Evolutionary conservation across 2,329 filamentous ascomycete species (phyloP).

Genomic region (Hypoxylon sp.): DNA sequence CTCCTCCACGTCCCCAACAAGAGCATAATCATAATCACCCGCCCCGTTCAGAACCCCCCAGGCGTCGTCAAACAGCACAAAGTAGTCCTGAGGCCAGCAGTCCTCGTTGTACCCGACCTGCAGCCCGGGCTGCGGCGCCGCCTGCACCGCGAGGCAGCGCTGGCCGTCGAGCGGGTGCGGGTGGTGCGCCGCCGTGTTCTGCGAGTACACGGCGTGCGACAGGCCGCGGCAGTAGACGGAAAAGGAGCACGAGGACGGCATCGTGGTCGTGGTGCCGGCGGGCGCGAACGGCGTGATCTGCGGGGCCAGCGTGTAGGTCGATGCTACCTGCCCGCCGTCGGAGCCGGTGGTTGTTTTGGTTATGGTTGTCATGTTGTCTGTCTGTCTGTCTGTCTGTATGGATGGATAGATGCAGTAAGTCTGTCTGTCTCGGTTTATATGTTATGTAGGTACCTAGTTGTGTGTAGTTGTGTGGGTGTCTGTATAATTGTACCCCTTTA

Average conservation of each 20-base stretch:
- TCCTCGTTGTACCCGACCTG: constrained; percentile 15
- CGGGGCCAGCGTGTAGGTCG: constrained; percentile 13
- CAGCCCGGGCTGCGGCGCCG: background rate
- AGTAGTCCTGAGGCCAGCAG: constrained; percentile 32
- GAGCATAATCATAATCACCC: too few species aligned
- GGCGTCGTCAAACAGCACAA: constrained; percentile 26
- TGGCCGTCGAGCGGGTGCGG: constrained; percentile 24
- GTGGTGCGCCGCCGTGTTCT: constrained; percentile 5
- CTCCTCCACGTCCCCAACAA: too few species aligned
- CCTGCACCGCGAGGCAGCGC: constrained; percentile 26
- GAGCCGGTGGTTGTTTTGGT: constrained; percentile 9
- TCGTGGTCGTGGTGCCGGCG: constrained; percentile 1
- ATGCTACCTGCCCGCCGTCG: constrained; percentile 8
- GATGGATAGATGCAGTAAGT: too few species aligned
- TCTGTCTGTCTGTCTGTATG: background rate
- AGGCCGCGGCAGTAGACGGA: constrained; percentile 30
- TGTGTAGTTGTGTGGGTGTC: too few species aligned
- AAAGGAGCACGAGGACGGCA: constrained; percentile 25
- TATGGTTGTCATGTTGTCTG: constrained; percentile 23
- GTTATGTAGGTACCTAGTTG: too few species aligned
- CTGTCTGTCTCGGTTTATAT: too few species aligned
- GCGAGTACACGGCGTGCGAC: constrained; percentile 12
- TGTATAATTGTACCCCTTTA: too few species aligned
- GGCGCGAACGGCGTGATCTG: constrained; percentile 30
- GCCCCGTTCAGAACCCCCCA: constrained; percentile 21